Conservation (phyloP, 768 basidiomycete species). For the Saitozyma sp. region DNA sequence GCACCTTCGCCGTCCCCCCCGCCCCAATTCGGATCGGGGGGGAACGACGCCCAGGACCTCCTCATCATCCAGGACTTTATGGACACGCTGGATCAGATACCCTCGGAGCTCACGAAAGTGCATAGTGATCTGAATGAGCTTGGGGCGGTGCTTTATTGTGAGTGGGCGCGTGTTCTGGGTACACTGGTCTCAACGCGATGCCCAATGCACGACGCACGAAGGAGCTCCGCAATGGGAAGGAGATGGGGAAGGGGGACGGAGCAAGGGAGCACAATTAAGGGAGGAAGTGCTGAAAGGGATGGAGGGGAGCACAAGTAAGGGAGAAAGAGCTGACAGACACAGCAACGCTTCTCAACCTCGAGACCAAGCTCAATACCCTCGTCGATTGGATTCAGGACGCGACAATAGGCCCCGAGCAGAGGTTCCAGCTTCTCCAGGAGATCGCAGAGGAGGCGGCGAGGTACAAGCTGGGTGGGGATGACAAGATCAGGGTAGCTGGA, state of each 20-base stretch:
- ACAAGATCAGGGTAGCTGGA: constrained; percentile 94
- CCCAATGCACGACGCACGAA: background rate
- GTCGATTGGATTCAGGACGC: constrained; percentile 69
- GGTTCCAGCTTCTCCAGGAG: constrained; percentile 82
- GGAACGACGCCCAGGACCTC: constrained; percentile 43
- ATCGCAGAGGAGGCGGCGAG: constrained; percentile 90
- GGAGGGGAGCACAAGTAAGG: background rate
- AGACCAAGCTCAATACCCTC: constrained; percentile 72
- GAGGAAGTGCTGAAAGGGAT: constrained; percentile 1
- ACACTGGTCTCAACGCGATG: background rate
- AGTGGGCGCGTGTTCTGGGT: constrained; percentile 15
- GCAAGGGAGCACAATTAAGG: background rate
- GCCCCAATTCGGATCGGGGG: constrained; percentile 8
- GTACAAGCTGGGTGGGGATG: constrained; percentile 91
- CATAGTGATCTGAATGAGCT: constrained; percentile 97
- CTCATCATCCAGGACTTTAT: constrained; percentile 45
- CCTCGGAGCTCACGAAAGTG: constrained; percentile 87
- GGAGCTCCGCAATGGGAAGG: background rate
- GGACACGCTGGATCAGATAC: constrained; percentile 89
- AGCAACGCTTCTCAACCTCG: constrained; percentile 82
- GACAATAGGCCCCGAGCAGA: constrained; percentile 56
- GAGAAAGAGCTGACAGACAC: constrained; percentile 6
- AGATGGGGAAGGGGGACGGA: background rate
- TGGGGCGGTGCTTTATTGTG: constrained; percentile 78
- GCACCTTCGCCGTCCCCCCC: constrained; percentile 27